phyloP scores from a whole-genome alignment of 176 grass and related monocot genomes.

The Musa beccarii region DNA sequence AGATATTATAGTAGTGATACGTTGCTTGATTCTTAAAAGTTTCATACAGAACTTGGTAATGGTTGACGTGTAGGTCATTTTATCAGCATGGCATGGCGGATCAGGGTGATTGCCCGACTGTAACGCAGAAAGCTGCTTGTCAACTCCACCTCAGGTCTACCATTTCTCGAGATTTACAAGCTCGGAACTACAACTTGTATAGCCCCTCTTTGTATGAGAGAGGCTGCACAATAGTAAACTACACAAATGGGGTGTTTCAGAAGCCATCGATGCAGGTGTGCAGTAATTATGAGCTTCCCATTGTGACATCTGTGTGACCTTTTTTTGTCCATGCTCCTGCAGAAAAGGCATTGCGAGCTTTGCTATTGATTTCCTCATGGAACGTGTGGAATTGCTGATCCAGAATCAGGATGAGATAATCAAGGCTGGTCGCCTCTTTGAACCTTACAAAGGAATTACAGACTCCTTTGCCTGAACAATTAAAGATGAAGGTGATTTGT shows the following conservation, averaged over 20 bases:
- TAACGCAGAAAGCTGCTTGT: constrained; percentile 12
- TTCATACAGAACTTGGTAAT: neutral
- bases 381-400: constrained; percentile 11
- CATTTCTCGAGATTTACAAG: neutral
- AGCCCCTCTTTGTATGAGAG: constrained; percentile 1
- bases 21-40: neutral
- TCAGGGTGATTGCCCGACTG: constrained; percentile 7
- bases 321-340: constrained; percentile 11
- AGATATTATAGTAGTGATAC: neutral
- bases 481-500: constrained; percentile 6
- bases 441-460: constrained; percentile 12
- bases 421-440: constrained; percentile 9
- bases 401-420: constrained; percentile 26
- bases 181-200: neutral
- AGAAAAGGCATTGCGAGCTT: constrained; percentile 10
- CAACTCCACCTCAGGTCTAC: constrained; percentile 6
- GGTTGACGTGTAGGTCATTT: neutral
- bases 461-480: constrained; percentile 17
- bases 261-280: constrained; percentile 1
- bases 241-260: neutral
- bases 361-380: constrained; percentile 24
- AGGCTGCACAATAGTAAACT: neutral
- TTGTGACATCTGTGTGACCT: neutral
- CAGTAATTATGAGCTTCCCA: neutral
- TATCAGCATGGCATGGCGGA: constrained; percentile 1